Evolutionary conservation across 164 flowering plant species (phyloP).

Genomic region (Sextonia rubra): DNA sequence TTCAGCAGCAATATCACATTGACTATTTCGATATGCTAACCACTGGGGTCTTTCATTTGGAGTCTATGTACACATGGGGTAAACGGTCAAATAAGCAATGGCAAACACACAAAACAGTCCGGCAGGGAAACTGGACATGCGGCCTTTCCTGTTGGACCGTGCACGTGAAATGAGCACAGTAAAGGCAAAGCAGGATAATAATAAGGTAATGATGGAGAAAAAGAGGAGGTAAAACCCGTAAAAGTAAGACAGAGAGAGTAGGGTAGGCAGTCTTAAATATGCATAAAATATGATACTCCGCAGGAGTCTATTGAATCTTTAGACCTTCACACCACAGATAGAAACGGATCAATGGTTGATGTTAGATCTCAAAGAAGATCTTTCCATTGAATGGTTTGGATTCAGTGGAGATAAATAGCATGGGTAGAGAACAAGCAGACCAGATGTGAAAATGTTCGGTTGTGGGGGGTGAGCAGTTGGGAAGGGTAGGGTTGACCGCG

Average conservation of each 20-base stretch:
- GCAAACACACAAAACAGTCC: too few relatives aligned
- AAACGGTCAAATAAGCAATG: too few relatives aligned
- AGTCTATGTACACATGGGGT: too few relatives aligned
- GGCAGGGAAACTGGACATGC: background rate
- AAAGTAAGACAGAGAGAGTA: background rate
- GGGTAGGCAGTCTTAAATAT: background rate
- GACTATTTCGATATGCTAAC: too few relatives aligned
- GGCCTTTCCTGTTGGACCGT: background rate
- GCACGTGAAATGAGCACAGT: background rate
- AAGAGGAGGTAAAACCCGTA: background rate
- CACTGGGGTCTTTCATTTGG: too few relatives aligned
- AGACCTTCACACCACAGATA: background rate
- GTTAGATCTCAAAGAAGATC: background rate
- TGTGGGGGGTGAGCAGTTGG: background rate
- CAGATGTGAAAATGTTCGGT: background rate
- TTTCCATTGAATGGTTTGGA: background rate
- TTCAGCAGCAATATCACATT: too few relatives aligned
- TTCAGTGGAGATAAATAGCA: background rate
- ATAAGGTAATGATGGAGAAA: constrained; percentile 12
- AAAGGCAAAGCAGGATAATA: background rate
- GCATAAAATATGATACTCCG: background rate
- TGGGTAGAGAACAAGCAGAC: background rate
- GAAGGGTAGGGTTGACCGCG: constrained; percentile 6
- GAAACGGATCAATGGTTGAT: background rate
- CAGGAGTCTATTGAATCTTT: background rate